Evolutionary conservation across 441 rosid species (phyloP).

Genomic region (Jatropha podagrica): DNA sequence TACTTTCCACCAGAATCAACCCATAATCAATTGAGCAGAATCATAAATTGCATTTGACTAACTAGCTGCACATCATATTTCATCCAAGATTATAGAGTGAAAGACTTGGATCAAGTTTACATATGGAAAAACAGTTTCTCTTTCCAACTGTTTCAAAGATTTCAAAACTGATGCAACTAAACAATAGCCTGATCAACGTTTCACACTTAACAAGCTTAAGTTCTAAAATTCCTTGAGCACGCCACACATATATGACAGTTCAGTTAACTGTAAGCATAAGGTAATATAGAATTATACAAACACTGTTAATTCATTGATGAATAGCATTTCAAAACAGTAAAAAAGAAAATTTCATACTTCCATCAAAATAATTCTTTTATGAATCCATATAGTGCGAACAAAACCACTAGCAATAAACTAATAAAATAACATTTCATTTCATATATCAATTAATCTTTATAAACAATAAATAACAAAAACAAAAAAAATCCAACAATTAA

Average conservation of each 20-base stretch:
- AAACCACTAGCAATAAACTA: neutral
- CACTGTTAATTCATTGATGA: neutral
- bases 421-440: neutral
- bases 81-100: neutral
- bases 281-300: neutral
- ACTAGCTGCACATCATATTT: neutral
- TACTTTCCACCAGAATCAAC: neutral
- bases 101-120: neutral
- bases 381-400: neutral
- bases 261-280: neutral
- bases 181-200: neutral
- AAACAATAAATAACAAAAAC: neutral
- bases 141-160: neutral
- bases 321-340: neutral
- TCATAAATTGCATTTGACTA: neutral
- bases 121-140: neutral
- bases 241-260: neutral
- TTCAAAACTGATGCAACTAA: neutral
- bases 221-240: neutral
- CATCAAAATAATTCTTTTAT: no score
- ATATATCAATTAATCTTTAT: neutral
- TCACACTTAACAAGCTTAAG: neutral
- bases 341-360: neutral
- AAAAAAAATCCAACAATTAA: neutral
- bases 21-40: neutral